A percentile compares a stretch with the other conserved stretches of the same genome.
These are phyloP conservation scores for Ogataea thermomethanolica DNA, from an alignment of 805 yeast genomes.

Conservation along the genomic window DNA sequence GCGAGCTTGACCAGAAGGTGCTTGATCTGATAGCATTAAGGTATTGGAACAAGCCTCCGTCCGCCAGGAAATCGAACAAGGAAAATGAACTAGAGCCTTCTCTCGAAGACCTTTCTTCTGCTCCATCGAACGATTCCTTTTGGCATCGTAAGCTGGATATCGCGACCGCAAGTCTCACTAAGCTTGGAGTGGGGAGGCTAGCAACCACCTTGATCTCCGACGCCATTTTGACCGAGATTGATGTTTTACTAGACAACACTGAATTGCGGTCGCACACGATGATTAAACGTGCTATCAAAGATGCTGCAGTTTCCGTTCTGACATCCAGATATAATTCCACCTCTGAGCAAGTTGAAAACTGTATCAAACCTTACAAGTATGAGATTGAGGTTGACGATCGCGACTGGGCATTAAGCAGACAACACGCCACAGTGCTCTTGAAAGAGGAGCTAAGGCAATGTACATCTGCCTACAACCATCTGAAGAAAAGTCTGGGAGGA, in stretches of 20 bases:
- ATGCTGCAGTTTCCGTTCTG: constrained; percentile 79
- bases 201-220: constrained; percentile 81
- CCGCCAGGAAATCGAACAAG: constrained; percentile 11
- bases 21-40: constrained; percentile 82
- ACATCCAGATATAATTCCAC: constrained; percentile 80
- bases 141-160: constrained; percentile 89
- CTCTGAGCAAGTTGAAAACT: constrained; percentile 97
- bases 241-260: constrained; percentile 67
- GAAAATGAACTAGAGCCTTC: constrained; percentile 38
- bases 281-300: constrained; percentile 75
- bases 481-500: constrained; percentile 75
- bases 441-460: constrained; percentile 88
- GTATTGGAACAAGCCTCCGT: constrained; percentile 81
- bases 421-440: constrained; percentile 66
- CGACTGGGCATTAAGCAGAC: constrained; percentile 84
- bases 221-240: constrained; percentile 74
- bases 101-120: constrained; percentile 51
- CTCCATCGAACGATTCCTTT: constrained; percentile 64
- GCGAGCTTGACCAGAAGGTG: constrained; percentile 85
- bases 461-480: constrained; percentile 51
- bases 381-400: constrained; percentile 95
- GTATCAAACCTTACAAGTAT: constrained; percentile 96
- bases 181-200: constrained; percentile 88
- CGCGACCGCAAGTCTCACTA: constrained; percentile 79
- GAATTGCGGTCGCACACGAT: constrained; percentile 82